phyloP scores from a whole-genome alignment of 1,284 basidiomycete genomes.

The Cryptococcus sp. region DNA sequence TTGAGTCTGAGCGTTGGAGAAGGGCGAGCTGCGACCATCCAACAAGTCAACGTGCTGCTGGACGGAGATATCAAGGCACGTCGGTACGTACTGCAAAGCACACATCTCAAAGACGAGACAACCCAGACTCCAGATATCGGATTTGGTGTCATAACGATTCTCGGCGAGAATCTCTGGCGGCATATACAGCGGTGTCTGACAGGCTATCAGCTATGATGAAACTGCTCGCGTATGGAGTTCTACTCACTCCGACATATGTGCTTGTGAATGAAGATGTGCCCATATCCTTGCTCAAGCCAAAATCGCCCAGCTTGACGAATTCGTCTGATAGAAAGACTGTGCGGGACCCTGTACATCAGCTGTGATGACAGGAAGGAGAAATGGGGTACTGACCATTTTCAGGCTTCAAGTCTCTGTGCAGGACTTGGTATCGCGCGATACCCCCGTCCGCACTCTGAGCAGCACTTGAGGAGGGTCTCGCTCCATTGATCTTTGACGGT shows the following conservation, averaged over 20 bases:
- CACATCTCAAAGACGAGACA: constrained; percentile 96
- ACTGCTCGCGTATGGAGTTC: neutral
- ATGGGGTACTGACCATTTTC: constrained; percentile 74
- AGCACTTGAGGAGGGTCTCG: constrained; percentile 16
- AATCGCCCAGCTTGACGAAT: constrained; percentile 90
- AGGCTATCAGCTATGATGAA: neutral
- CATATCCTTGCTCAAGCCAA: constrained; percentile 91
- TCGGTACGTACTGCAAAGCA: constrained; percentile 66
- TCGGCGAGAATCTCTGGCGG: constrained; percentile 96
- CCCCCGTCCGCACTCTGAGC: constrained; percentile 16
- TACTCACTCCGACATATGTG: constrained; percentile 89
- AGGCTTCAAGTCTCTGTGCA: constrained; percentile 94
- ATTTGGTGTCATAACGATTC: constrained; percentile 94
- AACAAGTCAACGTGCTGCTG: neutral
- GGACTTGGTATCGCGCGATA: constrained; percentile 63
- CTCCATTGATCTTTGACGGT: constrained; percentile 11
- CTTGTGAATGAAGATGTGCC: constrained; percentile 83
- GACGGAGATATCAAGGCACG: neutral
- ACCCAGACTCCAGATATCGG: constrained; percentile 96
- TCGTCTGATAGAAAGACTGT: constrained; percentile 51
- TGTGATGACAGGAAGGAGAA: constrained; percentile 3
- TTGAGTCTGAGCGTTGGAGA: constrained; percentile 50
- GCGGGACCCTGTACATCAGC: neutral
- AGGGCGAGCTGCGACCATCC: constrained; percentile 42
- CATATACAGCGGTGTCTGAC: constrained; percentile 94